Evolutionary conservation across 2,329 filamentous ascomycete genomes (phyloP), one percentile per base, ranked within the genome.

Genomic region (Talaromyces sp.): DNA sequence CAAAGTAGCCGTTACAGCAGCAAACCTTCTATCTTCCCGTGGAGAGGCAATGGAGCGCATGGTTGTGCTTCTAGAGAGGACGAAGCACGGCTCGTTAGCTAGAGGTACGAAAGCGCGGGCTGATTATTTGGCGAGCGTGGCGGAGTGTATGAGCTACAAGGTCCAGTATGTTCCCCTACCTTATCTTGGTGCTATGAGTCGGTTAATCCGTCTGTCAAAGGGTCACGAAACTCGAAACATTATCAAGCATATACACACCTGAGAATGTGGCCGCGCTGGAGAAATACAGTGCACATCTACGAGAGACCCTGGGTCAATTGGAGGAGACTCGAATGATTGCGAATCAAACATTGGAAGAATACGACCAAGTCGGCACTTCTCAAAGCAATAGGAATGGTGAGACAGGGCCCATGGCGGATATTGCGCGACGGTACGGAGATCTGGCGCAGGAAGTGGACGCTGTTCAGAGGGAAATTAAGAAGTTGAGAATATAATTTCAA

Each of bases 31-130:
- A 41, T 72, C 72, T 5, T 67, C 68, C 22, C 74, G 74, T 19
- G 71, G 75, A 7, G 70, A 68, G 47, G 68, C 78, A 13, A 68
- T 80, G 39, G 77, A 80, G 69, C 72, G 73, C 19, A 75, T 72
- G 47, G 70, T 80, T 47, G 70, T 76, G n/a, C 69, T 79, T n/a
- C 68, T 81, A 43, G 78, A 79, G 65, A 71, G 77, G 58, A 75
- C 70, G 27, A 79, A 79, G 63, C 75, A 79, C 66, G 78, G 78
- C 22, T 73, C 71, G 19, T 59, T 77, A 49, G 72, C 73, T 52
- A 70, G 76, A 62, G 76, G 72, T 61, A 75, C 71, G 24, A 78
- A 73, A 66, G 76, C 76, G 3, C 75, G 75, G 65, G 78, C 76
- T 14, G 78, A 79, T 57, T 74, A 80, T 70, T 66, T 81, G 64